These are phyloP conservation scores for Venturiaceae sp. DNA, from an alignment of 2,329 filamentous ascomycete species.

Conservation along the genomic window DNA sequence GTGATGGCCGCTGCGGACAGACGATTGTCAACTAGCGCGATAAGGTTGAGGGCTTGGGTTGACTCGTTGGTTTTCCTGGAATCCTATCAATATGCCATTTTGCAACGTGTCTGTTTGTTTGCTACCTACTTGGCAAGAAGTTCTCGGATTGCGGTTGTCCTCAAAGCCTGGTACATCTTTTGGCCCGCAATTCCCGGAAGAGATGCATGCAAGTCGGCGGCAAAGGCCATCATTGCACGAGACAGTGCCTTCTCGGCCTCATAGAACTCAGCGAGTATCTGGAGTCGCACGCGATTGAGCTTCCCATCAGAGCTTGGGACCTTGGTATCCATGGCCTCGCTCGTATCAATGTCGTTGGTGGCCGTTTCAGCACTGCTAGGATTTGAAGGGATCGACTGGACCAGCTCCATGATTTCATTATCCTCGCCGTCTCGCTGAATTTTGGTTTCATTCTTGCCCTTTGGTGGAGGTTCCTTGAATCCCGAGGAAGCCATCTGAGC, in stretches of 20 bases:
- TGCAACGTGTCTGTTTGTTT: not conserved
- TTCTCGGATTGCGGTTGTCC: not conserved
- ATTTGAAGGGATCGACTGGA: not conserved
- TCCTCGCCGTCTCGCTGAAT: not conserved
- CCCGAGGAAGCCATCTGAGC: not conserved
- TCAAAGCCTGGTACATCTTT: not conserved
- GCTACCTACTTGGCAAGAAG: not conserved
- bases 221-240: not conserved
- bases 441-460: not conserved
- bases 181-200: not conserved
- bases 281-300: not conserved
- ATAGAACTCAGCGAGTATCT: not conserved
- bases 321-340: not conserved
- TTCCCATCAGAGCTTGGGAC: not conserved
- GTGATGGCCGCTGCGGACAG: not conserved
- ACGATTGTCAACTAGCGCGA: not conserved
- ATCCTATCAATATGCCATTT: not conserved
- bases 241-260: not conserved
- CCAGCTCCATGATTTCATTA: not conserved
- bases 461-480: not conserved
- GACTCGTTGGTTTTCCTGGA: not conserved
- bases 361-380: not conserved
- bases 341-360: not conserved
- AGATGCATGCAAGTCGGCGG: not conserved
- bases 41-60: not conserved